phyloP scores from a whole-genome alignment of 768 basidiomycete species.

The Suillus fuscotomentosus region DNA sequence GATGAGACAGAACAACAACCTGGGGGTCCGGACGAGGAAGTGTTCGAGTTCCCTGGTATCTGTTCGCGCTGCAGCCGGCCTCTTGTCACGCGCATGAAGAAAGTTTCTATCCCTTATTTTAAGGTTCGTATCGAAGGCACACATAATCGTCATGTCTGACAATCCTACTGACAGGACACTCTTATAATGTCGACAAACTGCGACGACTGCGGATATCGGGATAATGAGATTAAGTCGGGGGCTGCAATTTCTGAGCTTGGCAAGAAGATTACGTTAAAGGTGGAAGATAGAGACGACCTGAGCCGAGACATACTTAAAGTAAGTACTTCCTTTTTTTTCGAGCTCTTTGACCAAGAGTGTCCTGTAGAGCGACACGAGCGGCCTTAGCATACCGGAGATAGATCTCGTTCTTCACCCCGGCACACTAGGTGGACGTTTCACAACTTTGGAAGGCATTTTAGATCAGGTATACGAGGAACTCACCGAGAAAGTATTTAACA shows the following conservation, averaged over 20 bases:
- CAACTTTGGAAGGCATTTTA: constrained; percentile 93
- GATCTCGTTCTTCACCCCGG: constrained; percentile 89
- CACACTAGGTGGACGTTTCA: constrained; percentile 95
- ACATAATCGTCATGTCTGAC: neutral
- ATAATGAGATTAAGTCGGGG: constrained; percentile 97
- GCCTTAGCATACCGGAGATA: constrained; percentile 89
- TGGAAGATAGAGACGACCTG: constrained; percentile 90
- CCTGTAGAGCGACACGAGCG: constrained; percentile 85
- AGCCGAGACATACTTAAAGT: constrained; percentile 94
- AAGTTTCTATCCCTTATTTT: constrained; percentile 95
- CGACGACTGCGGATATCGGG: constrained; percentile 90
- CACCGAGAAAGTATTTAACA: constrained; percentile 78
- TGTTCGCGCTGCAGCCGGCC: constrained; percentile 88
- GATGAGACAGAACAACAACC: constrained; percentile 24
- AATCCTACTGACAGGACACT: constrained; percentile 61
- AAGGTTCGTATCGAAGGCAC: constrained; percentile 51
- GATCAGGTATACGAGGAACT: constrained; percentile 95
- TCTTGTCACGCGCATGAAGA: constrained; percentile 91
- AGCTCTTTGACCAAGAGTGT: neutral
- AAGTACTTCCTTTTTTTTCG: constrained; percentile 11
- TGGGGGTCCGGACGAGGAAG: constrained; percentile 70
- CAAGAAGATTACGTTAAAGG: constrained; percentile 85
- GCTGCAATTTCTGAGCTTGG: constrained; percentile 86
- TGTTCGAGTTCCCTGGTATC: constrained; percentile 81
- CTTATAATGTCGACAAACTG: constrained; percentile 99